Percentiles rank a stretch among this genome's conserved stretches.
phyloP scores from a whole-genome alignment of 1,284 basidiomycete species.

The Rhodotorula glutinis region DNA sequence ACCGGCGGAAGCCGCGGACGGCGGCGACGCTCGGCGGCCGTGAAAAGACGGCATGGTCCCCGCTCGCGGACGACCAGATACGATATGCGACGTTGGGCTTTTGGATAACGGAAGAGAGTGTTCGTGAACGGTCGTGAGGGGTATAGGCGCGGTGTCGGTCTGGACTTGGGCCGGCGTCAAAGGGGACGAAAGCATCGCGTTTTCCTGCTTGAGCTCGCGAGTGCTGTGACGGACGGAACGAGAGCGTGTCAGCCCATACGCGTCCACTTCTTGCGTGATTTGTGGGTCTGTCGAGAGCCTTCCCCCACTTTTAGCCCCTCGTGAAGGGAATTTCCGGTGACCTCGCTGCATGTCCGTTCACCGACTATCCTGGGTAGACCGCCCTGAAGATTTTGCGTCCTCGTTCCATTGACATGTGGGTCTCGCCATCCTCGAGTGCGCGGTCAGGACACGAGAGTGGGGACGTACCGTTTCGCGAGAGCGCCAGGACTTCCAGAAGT shows the following conservation, averaged over 20 bases:
- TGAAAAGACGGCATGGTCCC: slow-evolving; percentile 34
- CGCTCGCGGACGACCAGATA: slow-evolving; percentile 21
- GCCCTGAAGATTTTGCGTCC: no score
- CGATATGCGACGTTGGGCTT: not conserved
- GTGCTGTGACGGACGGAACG: slow-evolving; percentile 2
- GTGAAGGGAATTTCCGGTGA: not conserved
- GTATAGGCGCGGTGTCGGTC: not conserved
- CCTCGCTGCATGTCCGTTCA: no score
- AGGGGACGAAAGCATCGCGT: not conserved
- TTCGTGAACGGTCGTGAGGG: slow-evolving; percentile 6
- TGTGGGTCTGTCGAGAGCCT: not conserved
- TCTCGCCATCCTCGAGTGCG: no score
- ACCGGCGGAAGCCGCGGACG: not conserved
- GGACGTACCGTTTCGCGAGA: not conserved
- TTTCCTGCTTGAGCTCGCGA: slow-evolving; percentile 19
- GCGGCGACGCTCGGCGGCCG: slow-evolving; percentile 12
- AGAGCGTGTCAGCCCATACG: not conserved
- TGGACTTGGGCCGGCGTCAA: not conserved
- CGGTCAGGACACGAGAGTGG: no score
- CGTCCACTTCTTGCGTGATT: no score
- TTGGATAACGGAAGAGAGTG: not conserved
- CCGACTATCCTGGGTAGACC: no score
- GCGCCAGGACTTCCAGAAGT: not conserved
- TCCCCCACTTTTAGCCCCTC: not conserved
- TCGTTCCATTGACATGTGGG: no score